A percentile compares a stretch with the other conserved stretches of the same genome.
These are phyloP conservation scores for Linum tenue DNA, from an alignment of 345 rosid species.

Conservation along the genomic window DNA sequence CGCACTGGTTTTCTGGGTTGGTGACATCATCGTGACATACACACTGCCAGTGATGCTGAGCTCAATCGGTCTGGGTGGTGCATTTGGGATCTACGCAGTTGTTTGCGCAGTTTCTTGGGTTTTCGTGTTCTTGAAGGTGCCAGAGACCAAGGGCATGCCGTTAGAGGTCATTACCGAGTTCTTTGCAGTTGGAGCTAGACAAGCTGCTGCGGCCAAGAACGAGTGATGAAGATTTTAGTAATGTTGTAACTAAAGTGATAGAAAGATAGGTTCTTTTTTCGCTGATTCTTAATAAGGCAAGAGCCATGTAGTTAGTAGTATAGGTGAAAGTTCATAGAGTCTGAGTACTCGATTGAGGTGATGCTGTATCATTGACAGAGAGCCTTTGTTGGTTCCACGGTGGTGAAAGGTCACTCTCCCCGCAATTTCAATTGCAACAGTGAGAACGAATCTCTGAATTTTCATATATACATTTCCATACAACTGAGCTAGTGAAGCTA, in stretches of 20 bases:
- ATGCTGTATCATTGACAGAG: no score
- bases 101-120: conserved; percentile 73
- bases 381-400: no score
- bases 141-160: conserved; percentile 98
- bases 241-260: not conserved
- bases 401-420: no score
- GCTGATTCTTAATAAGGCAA: not conserved
- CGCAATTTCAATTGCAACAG: no score
- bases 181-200: conserved; percentile 84
- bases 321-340: no score
- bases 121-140: conserved; percentile 84
- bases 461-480: conserved; percentile 16
- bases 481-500: conserved; percentile 6
- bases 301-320: not conserved
- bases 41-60: conserved; percentile 76
- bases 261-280: not conserved
- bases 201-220: conserved; percentile 32
- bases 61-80: conserved; percentile 68
- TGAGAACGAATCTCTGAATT: not conserved
- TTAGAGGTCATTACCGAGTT: conserved; percentile 94
- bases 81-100: conserved; percentile 65
- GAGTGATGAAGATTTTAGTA: conserved; percentile 17
- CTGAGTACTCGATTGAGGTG: no score
- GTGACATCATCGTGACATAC: conserved; percentile 84
- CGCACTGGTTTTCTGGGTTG: conserved; percentile 75